Percentiles rank a stretch among this genome's conserved stretches.
Evolutionary conservation across 192 early-diverging fungal species (phyloP).

Genomic region (Backusella morwellensis): DNA sequence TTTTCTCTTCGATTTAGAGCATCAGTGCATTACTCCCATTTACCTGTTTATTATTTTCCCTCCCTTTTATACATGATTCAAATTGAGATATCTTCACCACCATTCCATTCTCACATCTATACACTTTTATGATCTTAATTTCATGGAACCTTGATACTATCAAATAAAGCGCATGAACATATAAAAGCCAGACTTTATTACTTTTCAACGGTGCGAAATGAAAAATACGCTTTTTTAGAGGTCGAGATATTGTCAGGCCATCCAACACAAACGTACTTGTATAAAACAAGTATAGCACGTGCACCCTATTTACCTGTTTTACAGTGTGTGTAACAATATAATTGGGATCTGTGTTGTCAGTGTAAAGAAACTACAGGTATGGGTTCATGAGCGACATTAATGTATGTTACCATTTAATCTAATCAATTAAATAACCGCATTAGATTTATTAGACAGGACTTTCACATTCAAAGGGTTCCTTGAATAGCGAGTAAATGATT

Average conservation of each 20-base stretch:
- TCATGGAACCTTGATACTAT: background rate
- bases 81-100: background rate
- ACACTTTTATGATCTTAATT: background rate
- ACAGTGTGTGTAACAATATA: background rate
- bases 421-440: background rate
- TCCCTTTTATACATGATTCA: background rate
- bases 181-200: background rate
- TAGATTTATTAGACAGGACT: background rate
- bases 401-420: background rate
- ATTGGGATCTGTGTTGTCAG: background rate
- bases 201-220: background rate
- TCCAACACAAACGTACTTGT: background rate
- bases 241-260: slow-evolving; percentile 3
- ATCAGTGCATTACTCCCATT: background rate
- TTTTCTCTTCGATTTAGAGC: background rate
- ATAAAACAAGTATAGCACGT: slow-evolving; percentile 5
- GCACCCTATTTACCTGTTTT: background rate
- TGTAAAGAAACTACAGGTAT: background rate
- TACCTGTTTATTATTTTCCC: background rate
- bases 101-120: background rate
- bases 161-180: background rate
- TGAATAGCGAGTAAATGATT: background rate
- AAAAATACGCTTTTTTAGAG: background rate
- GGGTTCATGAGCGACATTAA: background rate
- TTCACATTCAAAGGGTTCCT: background rate